Percentiles rank a stretch among this genome's conserved stretches.
These are phyloP conservation scores for Ophiocordyceps australis DNA, from an alignment of 2,329 filamentous ascomycete genomes.

Conservation along the genomic window DNA sequence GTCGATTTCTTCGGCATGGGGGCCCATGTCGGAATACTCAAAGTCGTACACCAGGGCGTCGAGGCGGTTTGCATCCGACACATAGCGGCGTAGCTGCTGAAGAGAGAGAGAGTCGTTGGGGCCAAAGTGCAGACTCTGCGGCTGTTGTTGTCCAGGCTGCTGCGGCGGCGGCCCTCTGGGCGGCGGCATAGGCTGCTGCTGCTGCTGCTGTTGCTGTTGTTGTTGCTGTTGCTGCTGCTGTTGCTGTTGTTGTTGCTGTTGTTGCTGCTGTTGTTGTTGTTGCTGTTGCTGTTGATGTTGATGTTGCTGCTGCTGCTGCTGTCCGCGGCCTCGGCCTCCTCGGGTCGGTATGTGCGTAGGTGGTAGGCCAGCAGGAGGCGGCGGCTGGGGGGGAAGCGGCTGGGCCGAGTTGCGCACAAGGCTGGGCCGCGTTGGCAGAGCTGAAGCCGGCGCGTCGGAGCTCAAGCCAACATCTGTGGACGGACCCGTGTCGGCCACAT, in stretches of 20 bases:
- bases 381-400: slow-evolving; percentile 3
- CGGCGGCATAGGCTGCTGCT: too few relatives aligned
- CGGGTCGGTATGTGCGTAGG: background rate
- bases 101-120: slow-evolving; percentile 56
- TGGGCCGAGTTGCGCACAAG: slow-evolving; percentile 9
- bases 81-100: slow-evolving; percentile 53
- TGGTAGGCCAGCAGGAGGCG: background rate
- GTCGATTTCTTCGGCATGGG: slow-evolving; percentile 75
- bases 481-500: slow-evolving; percentile 23
- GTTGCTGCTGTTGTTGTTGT: slow-evolving; percentile 1
- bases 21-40: slow-evolving; percentile 52
- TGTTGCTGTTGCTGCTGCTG: slow-evolving; percentile 3
- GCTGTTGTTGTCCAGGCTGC: slow-evolving; percentile 6
- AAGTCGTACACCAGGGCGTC: slow-evolving; percentile 74
- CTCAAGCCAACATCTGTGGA: slow-evolving; percentile 12
- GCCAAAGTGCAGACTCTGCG: slow-evolving; percentile 18
- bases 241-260: slow-evolving; percentile 7
- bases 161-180: slow-evolving; percentile 5
- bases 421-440: slow-evolving; percentile 4
- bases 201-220: slow-evolving; percentile 4
- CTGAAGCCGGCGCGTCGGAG: slow-evolving; percentile 7
- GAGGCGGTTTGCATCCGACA: slow-evolving; percentile 52
- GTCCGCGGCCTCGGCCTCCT: slow-evolving; percentile 1
- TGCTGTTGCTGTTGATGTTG: slow-evolving; percentile 1
- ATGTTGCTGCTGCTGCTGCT: slow-evolving; percentile 1